Evolutionary conservation across 2,329 filamentous ascomycete genomes (phyloP).

Genomic region (Neonectria magnoliae): DNA sequence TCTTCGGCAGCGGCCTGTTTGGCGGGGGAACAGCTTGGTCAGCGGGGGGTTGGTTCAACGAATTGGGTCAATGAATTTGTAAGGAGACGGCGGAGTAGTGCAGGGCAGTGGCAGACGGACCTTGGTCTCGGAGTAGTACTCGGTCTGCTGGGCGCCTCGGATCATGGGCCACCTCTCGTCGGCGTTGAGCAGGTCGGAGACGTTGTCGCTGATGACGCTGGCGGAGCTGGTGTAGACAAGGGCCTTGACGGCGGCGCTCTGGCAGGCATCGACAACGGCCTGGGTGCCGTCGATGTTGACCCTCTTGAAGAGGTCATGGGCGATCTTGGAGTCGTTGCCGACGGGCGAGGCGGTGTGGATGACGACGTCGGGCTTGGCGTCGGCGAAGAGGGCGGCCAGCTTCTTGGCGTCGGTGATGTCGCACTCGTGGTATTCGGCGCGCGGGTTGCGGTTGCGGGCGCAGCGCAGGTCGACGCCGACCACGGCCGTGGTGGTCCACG

Average conservation of each 20-base stretch:
- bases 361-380: slow-evolving; percentile 80
- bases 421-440: slow-evolving; percentile 74
- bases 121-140: slow-evolving; percentile 94
- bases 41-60: background rate
- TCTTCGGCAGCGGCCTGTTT: slow-evolving; percentile 78
- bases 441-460: slow-evolving; percentile 71
- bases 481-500: slow-evolving; percentile 62
- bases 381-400: slow-evolving; percentile 70
- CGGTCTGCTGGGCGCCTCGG: slow-evolving; percentile 73
- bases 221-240: slow-evolving; percentile 93
- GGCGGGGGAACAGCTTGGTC: slow-evolving; percentile 3
- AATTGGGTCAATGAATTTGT: background rate
- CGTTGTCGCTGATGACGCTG: slow-evolving; percentile 86
- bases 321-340: slow-evolving; percentile 63
- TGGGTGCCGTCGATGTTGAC: slow-evolving; percentile 91
- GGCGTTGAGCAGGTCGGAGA: slow-evolving; percentile 81
- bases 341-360: slow-evolving; percentile 88
- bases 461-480: slow-evolving; percentile 79
- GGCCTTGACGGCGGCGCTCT: slow-evolving; percentile 75
- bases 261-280: slow-evolving; percentile 79
- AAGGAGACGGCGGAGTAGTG: background rate
- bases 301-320: slow-evolving; percentile 73
- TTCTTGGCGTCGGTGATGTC: slow-evolving; percentile 77
- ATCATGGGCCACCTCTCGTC: slow-evolving; percentile 85
- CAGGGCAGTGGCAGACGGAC: slow-evolving; percentile 53